phyloP scores from a whole-genome alignment of 2,329 filamentous ascomycete species.

The Aureobasidium sp. region DNA sequence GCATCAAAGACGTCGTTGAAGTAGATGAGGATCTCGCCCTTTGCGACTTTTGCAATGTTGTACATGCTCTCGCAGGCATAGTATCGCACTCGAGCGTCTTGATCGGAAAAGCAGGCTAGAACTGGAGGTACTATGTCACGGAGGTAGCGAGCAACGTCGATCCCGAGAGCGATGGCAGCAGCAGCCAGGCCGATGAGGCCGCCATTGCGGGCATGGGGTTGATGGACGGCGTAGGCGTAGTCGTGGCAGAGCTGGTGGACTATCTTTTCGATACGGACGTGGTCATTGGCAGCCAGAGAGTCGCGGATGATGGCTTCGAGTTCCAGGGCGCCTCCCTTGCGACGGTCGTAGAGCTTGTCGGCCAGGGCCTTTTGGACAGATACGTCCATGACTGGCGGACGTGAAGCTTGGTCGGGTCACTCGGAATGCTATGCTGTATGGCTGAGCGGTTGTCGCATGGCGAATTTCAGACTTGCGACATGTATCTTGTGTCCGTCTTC shows the following conservation, averaged over 20 bases:
- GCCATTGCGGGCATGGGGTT: slow-evolving; percentile 96
- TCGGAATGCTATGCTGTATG: not conserved
- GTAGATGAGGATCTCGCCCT: slow-evolving; percentile 96
- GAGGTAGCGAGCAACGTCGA: slow-evolving; percentile 91
- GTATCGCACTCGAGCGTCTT: slow-evolving; percentile 97
- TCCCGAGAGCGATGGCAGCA: slow-evolving; percentile 93
- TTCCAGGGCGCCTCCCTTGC: slow-evolving; percentile 97
- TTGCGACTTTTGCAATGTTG: slow-evolving; percentile 99
- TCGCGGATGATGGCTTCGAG: slow-evolving; percentile 94
- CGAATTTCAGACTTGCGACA: not conserved
- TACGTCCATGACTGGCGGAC: slow-evolving; percentile 72
- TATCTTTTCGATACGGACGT: slow-evolving; percentile 83
- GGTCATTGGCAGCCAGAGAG: slow-evolving; percentile 78
- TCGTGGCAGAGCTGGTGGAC: slow-evolving; percentile 98
- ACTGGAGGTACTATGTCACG: slow-evolving; percentile 97
- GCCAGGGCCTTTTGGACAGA: slow-evolving; percentile 92
- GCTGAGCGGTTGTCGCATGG: not conserved
- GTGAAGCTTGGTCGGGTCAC: not conserved
- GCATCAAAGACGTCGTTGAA: slow-evolving; percentile 99
- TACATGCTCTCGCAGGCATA: slow-evolving; percentile 99
- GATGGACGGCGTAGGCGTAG: slow-evolving; percentile 97
- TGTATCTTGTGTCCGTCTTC: not conserved
- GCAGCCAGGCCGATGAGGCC: slow-evolving; percentile 96
- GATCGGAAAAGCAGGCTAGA: slow-evolving; percentile 96
- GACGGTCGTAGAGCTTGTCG: slow-evolving; percentile 99